These are phyloP conservation scores for Chytriomyces sp. DNA, from an alignment of 192 early-diverging fungal species.

Conservation along the genomic window DNA sequence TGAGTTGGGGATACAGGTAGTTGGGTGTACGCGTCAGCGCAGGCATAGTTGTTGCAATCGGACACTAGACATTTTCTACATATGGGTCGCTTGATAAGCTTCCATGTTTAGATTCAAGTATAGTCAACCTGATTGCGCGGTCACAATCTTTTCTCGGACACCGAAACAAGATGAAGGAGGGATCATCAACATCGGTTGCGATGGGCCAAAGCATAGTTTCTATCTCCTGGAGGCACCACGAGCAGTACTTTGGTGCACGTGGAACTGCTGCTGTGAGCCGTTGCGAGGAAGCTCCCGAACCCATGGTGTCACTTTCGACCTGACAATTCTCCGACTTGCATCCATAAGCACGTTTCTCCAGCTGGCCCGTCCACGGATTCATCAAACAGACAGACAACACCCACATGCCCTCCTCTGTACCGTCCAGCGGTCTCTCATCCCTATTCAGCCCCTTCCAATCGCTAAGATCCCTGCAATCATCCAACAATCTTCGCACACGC, in stretches of 20 bases:
- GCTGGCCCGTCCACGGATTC: background rate
- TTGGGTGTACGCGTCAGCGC: slow-evolving; percentile 21
- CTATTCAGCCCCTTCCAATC: background rate
- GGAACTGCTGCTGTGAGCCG: background rate
- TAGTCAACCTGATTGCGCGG: background rate
- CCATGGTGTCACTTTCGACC: slow-evolving; percentile 13
- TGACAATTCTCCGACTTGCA: too few species aligned
- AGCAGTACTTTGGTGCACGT: slow-evolving; percentile 9
- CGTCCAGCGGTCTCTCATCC: too few species aligned
- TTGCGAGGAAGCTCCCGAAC: slow-evolving; percentile 15
- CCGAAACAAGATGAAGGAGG: background rate
- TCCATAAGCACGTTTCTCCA: too few species aligned
- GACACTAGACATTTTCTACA: slow-evolving; percentile 17
- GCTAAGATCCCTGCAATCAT: background rate
- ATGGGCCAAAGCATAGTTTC: background rate
- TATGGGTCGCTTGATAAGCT: background rate
- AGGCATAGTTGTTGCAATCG: slow-evolving; percentile 19
- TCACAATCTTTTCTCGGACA: slow-evolving; percentile 28
- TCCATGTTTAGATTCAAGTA: background rate
- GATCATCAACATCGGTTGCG: background rate
- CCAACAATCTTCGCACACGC: background rate
- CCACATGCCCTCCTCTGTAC: background rate
- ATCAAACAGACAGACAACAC: background rate
- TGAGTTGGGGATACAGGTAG: background rate
- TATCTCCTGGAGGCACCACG: slow-evolving; percentile 25